Evolutionary conservation across 352 stramenopile species (phyloP).

Genomic region (Phytophthora foliorum): DNA sequence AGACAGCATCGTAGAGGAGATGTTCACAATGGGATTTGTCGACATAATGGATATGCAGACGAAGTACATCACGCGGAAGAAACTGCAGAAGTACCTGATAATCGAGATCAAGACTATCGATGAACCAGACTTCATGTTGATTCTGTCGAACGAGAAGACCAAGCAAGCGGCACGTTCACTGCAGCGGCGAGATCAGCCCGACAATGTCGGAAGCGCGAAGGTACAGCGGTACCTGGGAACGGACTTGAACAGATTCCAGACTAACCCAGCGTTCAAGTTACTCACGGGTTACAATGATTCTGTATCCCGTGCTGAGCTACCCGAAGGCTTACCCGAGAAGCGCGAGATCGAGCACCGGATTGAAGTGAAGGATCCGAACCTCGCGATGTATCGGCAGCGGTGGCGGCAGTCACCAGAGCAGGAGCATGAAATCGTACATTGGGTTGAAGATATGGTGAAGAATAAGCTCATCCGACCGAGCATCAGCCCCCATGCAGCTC

Average conservation of each 20-base stretch:
- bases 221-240: conserved; percentile 8
- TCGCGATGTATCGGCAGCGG: conserved; percentile 15
- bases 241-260: background rate
- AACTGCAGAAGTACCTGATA: background rate
- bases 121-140: background rate
- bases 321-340: conserved; percentile 3
- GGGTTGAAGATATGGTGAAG: background rate
- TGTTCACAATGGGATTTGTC: conserved; percentile 1
- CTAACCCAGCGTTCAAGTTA: background rate
- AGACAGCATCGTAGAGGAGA: background rate
- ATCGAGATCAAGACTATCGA: background rate
- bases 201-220: background rate
- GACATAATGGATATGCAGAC: background rate
- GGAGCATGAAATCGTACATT: conserved; percentile 5
- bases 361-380: conserved; percentile 10
- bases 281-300: conserved; percentile 10
- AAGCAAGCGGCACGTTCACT: too few species aligned
- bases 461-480: background rate
- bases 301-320: conserved; percentile 1
- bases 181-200: background rate
- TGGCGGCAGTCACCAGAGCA: conserved; percentile 14
- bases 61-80: background rate
- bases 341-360: conserved; percentile 10
- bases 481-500: background rate
- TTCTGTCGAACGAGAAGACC: background rate